phyloP scores from a whole-genome alignment of 1,139 yeast species.

The Kurtzmaniella quercitrusa region DNA sequence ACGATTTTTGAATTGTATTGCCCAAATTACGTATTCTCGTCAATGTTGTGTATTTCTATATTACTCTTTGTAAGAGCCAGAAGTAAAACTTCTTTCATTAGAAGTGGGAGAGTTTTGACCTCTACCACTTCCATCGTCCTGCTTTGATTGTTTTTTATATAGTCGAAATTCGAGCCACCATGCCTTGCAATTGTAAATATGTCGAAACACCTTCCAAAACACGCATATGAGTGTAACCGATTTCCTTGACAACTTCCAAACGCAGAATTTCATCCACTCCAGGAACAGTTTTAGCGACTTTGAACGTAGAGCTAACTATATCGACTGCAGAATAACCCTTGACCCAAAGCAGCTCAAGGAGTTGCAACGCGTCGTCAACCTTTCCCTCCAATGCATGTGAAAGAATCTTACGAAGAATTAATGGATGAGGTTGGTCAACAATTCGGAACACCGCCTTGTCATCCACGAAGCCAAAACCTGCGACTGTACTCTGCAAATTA shows the following conservation, averaged over 20 bases:
- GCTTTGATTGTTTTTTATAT: neutral
- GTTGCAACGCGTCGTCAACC: slow-evolving; percentile 66
- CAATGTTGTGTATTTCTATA: too few species aligned
- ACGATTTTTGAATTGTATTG: too few species aligned
- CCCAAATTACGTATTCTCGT: too few species aligned
- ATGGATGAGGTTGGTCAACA: slow-evolving; percentile 96
- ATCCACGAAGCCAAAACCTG: slow-evolving; percentile 88
- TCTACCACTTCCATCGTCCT: too few species aligned
- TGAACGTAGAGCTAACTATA: slow-evolving; percentile 84
- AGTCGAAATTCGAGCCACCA: slow-evolving; percentile 44
- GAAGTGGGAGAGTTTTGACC: too few species aligned
- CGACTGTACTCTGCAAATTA: slow-evolving; percentile 87
- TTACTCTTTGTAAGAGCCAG: too few species aligned
- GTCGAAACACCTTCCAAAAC: slow-evolving; percentile 91
- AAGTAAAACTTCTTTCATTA: too few species aligned
- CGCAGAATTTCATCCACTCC: slow-evolving; percentile 64
- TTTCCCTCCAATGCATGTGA: slow-evolving; percentile 23
- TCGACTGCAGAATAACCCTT: slow-evolving; percentile 95
- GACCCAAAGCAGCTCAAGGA: slow-evolving; percentile 69
- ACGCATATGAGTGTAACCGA: slow-evolving; percentile 89
- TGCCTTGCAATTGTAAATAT: slow-evolving; percentile 79
- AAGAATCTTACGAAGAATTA: slow-evolving; percentile 75
- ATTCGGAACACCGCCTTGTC: slow-evolving; percentile 91
- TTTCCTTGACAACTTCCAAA: slow-evolving; percentile 74
- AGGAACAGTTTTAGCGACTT: slow-evolving; percentile 74